Evolutionary conservation across 1,284 basidiomycete genomes (phyloP).

Genomic region (Fomes fomentarius): DNA sequence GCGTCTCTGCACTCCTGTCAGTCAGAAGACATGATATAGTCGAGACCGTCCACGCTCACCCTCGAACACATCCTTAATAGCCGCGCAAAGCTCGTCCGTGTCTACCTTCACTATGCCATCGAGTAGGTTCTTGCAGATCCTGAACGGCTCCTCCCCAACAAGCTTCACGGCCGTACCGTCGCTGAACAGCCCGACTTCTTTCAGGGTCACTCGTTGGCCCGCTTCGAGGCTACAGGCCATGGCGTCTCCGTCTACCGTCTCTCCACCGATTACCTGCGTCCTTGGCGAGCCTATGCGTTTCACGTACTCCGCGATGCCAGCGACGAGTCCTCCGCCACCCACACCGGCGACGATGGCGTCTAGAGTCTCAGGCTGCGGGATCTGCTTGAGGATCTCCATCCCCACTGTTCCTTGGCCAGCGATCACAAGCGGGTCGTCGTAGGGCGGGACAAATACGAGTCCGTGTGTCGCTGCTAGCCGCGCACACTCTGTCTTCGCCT

Average conservation of each 20-base stretch:
- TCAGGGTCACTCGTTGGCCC: slow-evolving; percentile 81
- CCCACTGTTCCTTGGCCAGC: slow-evolving; percentile 97
- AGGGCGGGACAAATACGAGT: slow-evolving; percentile 93
- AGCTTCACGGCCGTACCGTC: slow-evolving; percentile 99
- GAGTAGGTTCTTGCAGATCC: slow-evolving; percentile 86
- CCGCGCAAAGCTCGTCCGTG: slow-evolving; percentile 98
- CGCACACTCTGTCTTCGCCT: slow-evolving; percentile 93
- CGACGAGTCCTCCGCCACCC: slow-evolving; percentile 91
- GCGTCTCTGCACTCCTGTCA: slow-evolving; percentile 67
- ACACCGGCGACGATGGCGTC: slow-evolving; percentile 91
- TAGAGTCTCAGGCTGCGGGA: slow-evolving; percentile 73
- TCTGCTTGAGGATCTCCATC: slow-evolving; percentile 92
- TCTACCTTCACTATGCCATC: slow-evolving; percentile 87
- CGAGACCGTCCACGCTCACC: slow-evolving; percentile 53
- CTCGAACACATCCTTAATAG: slow-evolving; percentile 99
- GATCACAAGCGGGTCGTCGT: slow-evolving; percentile 96
- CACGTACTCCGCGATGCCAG: slow-evolving; percentile 91
- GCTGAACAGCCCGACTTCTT: slow-evolving; percentile 95
- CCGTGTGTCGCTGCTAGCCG: slow-evolving; percentile 80
- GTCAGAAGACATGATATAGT: neutral
- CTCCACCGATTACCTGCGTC: slow-evolving; percentile 89
- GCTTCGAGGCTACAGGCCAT: slow-evolving; percentile 81
- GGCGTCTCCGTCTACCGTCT: slow-evolving; percentile 95
- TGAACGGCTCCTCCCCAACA: slow-evolving; percentile 94
- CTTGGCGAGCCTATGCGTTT: slow-evolving; percentile 90